These are phyloP conservation scores for Malassezia nana DNA, from an alignment of 1,284 basidiomycete genomes.

Conservation along the genomic window DNA sequence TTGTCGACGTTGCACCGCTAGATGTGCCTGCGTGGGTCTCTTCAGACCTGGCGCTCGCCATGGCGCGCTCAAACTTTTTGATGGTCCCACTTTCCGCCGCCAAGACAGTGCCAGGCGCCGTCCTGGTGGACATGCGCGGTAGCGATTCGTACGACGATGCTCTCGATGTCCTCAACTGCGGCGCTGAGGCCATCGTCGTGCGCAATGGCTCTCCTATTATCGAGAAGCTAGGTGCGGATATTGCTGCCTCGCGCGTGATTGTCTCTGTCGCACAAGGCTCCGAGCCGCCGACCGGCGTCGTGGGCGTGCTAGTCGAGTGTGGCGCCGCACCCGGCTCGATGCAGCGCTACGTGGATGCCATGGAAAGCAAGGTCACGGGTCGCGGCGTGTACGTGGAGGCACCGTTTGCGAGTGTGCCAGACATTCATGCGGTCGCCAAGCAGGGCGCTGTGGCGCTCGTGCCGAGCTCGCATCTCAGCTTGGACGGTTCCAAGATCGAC, in stretches of 20 bases:
- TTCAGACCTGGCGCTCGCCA: constrained; percentile 16
- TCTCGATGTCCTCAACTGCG: constrained; percentile 33
- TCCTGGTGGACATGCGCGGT: constrained; percentile 18
- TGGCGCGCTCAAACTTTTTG: constrained; percentile 24
- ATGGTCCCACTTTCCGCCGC: constrained; percentile 19
- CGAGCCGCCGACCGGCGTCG: constrained; percentile 21
- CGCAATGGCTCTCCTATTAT: constrained; percentile 20
- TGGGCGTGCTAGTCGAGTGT: constrained; percentile 25
- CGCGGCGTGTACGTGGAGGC: constrained; percentile 33
- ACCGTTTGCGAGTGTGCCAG: constrained; percentile 17
- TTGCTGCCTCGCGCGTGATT: constrained; percentile 28
- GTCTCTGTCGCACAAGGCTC: constrained; percentile 18
- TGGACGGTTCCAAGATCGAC: constrained; percentile 25
- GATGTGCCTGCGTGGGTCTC: constrained; percentile 6
- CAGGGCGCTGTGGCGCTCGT: constrained; percentile 30
- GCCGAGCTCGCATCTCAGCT: constrained; percentile 25
- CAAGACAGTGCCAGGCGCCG: constrained; percentile 11
- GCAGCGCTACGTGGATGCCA: constrained; percentile 21
- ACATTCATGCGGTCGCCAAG: constrained; percentile 22
- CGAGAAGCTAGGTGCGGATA: constrained; percentile 22
- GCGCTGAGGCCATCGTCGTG: constrained; percentile 32
- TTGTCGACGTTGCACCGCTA: constrained; percentile 21
- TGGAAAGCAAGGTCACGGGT: constrained; percentile 32
- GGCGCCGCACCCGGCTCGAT: constrained; percentile 22
- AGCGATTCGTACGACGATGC: constrained; percentile 22